Conservation (phyloP, 768 basidiomycete species). For the Calocybe cyanea region DNA sequence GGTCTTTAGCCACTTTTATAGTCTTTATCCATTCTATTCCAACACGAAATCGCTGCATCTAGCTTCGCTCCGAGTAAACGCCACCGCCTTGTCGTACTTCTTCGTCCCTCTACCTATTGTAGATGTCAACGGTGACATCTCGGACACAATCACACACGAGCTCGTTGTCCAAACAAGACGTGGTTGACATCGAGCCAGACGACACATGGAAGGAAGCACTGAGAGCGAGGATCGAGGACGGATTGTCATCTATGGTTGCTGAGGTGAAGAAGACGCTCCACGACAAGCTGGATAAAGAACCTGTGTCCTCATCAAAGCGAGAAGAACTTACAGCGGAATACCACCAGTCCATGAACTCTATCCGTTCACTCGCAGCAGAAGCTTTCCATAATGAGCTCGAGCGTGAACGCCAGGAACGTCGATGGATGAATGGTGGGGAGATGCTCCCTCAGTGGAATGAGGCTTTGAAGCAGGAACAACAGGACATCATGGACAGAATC, state of each 20-base stretch:
- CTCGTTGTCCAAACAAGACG: slow-evolving; percentile 19
- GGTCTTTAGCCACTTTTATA: slow-evolving; percentile 10
- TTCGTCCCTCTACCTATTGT: slow-evolving; percentile 16
- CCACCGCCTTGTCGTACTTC: slow-evolving; percentile 11
- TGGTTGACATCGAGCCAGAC: slow-evolving; percentile 45
- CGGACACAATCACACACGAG: slow-evolving; percentile 23
- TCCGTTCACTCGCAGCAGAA: slow-evolving; percentile 42
- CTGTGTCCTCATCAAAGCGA: slow-evolving; percentile 27
- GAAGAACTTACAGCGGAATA: slow-evolving; percentile 37
- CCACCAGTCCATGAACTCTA: slow-evolving; percentile 35
- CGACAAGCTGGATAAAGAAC: slow-evolving; percentile 41
- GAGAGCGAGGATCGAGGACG: slow-evolving; percentile 46
- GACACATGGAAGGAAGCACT: slow-evolving; percentile 49
- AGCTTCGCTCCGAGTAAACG: slow-evolving; percentile 1
- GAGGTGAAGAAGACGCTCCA: slow-evolving; percentile 62
- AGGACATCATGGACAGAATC: slow-evolving; percentile 45
- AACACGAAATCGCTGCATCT: slow-evolving; percentile 13
- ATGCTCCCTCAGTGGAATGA: slow-evolving; percentile 25
- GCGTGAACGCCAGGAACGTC: slow-evolving; percentile 47
- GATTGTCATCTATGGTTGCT: slow-evolving; percentile 40
- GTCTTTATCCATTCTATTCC: slow-evolving; percentile 4
- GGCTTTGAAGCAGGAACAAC: slow-evolving; percentile 31
- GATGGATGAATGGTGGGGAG: slow-evolving; percentile 39
- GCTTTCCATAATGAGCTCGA: slow-evolving; percentile 41
- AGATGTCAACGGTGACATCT: slow-evolving; percentile 33